These are phyloP conservation scores for Plasmodium berghei DNA, from an alignment of 169 alveolate species.

Conservation along the genomic window DNA sequence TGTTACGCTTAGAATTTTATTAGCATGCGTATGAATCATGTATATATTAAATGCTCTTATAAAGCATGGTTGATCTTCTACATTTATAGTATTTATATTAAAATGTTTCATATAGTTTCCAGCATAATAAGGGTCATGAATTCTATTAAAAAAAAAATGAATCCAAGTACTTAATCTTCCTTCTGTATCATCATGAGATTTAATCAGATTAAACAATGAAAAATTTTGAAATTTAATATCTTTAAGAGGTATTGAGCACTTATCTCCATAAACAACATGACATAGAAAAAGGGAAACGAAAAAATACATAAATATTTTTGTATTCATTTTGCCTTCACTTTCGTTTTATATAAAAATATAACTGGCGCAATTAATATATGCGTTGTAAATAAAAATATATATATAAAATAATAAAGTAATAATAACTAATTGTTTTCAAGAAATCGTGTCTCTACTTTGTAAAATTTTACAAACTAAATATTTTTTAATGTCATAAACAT, in stretches of 20 bases:
- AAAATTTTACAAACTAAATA: too few species aligned
- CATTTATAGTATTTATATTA: slow-evolving; percentile 27
- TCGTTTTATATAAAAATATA: too few species aligned
- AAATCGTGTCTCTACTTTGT: too few species aligned
- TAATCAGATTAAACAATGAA: slow-evolving; percentile 7
- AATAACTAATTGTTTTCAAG: too few species aligned
- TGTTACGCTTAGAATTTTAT: neutral
- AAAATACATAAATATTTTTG: slow-evolving; percentile 10
- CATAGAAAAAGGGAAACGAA: slow-evolving; percentile 14
- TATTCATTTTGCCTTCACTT: slow-evolving; percentile 36
- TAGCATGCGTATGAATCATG: slow-evolving; percentile 35
- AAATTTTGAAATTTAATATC: slow-evolving; percentile 11
- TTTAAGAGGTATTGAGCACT: slow-evolving; percentile 10
- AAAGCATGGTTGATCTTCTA: slow-evolving; percentile 18
- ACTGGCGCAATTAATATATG: too few species aligned
- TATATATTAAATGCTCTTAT: slow-evolving; percentile 32
- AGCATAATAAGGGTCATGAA: slow-evolving; percentile 9
- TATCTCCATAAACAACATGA: slow-evolving; percentile 23
- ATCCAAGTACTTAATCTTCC: slow-evolving; percentile 22
- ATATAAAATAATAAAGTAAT: too few species aligned
- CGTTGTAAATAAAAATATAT: too few species aligned
- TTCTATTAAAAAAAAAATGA: slow-evolving; percentile 62
- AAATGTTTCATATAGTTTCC: slow-evolving; percentile 7
- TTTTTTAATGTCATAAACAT: too few species aligned
- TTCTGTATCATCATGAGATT: neutral